These are phyloP conservation scores for Ceratobasidium sp. DNA, from an alignment of 1,284 basidiomycete species.

Conservation along the genomic window DNA sequence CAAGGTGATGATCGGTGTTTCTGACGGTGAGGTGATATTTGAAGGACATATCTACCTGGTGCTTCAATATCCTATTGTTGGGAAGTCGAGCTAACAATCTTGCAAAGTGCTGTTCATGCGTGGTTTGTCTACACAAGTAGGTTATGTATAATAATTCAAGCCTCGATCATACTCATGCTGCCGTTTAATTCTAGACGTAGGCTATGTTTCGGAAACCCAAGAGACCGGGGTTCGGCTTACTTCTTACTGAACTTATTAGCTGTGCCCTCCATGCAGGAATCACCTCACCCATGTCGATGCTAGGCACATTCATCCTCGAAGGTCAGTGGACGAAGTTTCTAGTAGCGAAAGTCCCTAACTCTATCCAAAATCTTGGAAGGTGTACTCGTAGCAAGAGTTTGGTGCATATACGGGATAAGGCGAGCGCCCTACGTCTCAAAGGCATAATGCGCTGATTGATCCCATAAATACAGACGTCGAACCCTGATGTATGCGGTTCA, in stretches of 20 bases:
- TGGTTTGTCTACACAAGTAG: background rate
- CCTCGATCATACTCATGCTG: too few species aligned
- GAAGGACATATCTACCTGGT: background rate
- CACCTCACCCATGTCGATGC: background rate
- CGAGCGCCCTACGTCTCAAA: background rate
- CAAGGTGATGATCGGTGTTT: background rate
- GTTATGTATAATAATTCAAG: background rate
- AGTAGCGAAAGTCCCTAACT: too few species aligned
- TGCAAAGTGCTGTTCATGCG: too few species aligned
- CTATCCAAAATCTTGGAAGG: background rate
- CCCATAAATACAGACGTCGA: background rate
- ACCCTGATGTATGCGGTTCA: background rate
- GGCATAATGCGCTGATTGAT: background rate
- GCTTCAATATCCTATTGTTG: background rate
- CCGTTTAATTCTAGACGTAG: too few species aligned
- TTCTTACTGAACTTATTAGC: background rate
- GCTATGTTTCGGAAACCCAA: too few species aligned
- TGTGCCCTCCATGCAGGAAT: background rate
- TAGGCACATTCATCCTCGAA: background rate
- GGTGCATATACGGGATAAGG: background rate
- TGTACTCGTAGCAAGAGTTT: background rate
- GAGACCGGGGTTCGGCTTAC: too few species aligned
- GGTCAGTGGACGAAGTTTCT: background rate
- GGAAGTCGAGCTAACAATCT: too few species aligned
- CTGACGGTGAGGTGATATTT: background rate